Conservation (phyloP, 2,329 filamentous ascomycete species). For the Pseudogymnoascus sp. region DNA sequence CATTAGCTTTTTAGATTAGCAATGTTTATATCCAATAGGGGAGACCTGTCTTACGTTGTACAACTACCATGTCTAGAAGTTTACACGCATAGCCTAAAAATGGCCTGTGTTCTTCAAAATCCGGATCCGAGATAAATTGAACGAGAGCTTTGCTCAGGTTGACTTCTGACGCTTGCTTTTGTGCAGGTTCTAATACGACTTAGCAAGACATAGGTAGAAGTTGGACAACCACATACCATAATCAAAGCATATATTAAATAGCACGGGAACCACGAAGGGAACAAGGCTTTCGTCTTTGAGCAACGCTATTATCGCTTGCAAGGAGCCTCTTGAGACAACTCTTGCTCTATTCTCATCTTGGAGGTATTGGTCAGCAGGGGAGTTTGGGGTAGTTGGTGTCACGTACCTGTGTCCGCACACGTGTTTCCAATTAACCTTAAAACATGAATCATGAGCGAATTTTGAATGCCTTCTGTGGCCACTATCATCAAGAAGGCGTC, state of each 20-base stretch:
- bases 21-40: conserved; percentile 4
- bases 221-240: conserved; percentile 40
- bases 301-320: conserved; percentile 40
- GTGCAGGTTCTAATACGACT: conserved; percentile 38
- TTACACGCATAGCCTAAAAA: conserved; percentile 47
- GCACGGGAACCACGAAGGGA: conserved; percentile 48
- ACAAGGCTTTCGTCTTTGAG: conserved; percentile 38
- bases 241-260: conserved; percentile 55
- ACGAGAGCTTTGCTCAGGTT: conserved; percentile 42
- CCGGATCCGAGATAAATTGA: conserved; percentile 39
- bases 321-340: conserved; percentile 40
- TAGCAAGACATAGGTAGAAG: conserved; percentile 14
- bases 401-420: conserved; percentile 49
- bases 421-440: conserved; percentile 53
- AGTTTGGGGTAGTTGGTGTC: conserved; percentile 7
- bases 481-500: conserved; percentile 45
- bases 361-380: conserved; percentile 2
- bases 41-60: conserved; percentile 34
- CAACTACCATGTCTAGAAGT: conserved; percentile 44
- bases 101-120: conserved; percentile 32
- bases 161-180: conserved; percentile 44
- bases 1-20: conserved; percentile 19
- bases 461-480: conserved; percentile 30
- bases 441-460: conserved; percentile 42
- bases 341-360: conserved; percentile 50